Percentiles rank a stretch among this genome's conserved stretches.
Conservation (phyloP, 305 asterid species). For the Fraxinus sp. region DNA sequence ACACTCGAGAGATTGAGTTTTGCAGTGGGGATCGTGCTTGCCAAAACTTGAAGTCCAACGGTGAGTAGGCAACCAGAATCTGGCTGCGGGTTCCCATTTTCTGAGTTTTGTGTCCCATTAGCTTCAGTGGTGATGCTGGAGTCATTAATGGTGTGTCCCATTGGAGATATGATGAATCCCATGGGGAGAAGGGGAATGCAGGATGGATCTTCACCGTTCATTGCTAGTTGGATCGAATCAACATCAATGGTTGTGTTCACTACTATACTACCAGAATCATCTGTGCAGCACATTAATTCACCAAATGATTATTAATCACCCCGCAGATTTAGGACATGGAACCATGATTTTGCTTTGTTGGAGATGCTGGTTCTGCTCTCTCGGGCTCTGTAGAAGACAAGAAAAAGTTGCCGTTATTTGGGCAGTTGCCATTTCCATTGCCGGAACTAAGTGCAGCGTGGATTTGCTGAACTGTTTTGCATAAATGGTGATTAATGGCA, state of each 20-base stretch:
- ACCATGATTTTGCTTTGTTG: slow-evolving; percentile 31
- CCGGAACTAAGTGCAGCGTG: slow-evolving; percentile 39
- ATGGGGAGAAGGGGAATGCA: slow-evolving; percentile 78
- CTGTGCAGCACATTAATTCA: slow-evolving; percentile 54
- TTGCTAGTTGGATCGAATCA: slow-evolving; percentile 78
- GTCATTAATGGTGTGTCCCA: slow-evolving; percentile 21
- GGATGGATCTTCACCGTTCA: slow-evolving; percentile 86
- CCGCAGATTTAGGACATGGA: slow-evolving; percentile 36
- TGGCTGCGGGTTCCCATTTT: slow-evolving; percentile 19
- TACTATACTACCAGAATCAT: slow-evolving; percentile 77
- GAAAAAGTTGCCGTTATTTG: neutral
- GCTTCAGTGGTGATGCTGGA: slow-evolving; percentile 18
- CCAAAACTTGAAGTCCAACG: slow-evolving; percentile 69
- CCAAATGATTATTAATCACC: neutral
- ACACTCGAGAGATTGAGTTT: slow-evolving; percentile 81
- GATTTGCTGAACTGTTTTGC: slow-evolving; percentile 76
- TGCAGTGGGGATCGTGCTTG: slow-evolving; percentile 74
- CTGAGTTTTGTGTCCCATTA: slow-evolving; percentile 11
- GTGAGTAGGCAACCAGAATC: slow-evolving; percentile 74
- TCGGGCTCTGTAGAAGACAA: slow-evolving; percentile 21
- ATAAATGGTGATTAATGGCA: slow-evolving; percentile 67
- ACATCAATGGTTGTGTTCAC: slow-evolving; percentile 81
- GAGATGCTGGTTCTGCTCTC: slow-evolving; percentile 13
- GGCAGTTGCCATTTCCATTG: neutral
- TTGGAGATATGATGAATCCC: slow-evolving; percentile 70